Evolutionary conservation across 257 asterid species (phyloP).

Genomic region (Lycium ferocissimum): DNA sequence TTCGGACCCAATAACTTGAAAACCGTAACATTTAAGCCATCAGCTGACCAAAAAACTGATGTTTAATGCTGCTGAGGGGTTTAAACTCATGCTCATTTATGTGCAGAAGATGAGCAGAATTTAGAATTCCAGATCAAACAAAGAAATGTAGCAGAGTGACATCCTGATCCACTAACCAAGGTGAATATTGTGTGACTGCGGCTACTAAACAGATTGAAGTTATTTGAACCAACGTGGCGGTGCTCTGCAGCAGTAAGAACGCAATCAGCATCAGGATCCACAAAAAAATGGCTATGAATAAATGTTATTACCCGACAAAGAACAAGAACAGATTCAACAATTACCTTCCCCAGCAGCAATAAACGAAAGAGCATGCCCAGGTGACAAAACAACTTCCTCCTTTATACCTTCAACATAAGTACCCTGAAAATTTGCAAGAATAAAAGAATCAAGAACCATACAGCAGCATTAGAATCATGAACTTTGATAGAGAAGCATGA

Average conservation of each 20-base stretch:
- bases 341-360: slow-evolving; percentile 99
- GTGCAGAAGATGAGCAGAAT: slow-evolving; percentile 13
- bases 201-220: slow-evolving; percentile 97
- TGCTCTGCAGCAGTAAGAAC: slow-evolving; percentile 77
- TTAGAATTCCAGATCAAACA: slow-evolving; percentile 28
- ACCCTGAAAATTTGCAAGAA: slow-evolving; percentile 61
- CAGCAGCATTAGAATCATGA: slow-evolving; percentile 19
- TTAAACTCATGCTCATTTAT: neutral
- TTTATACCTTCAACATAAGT: slow-evolving; percentile 99
- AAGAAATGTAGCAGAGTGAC: slow-evolving; percentile 4
- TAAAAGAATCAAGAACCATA: slow-evolving; percentile 13
- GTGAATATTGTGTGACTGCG: slow-evolving; percentile 99
- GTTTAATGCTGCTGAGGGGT: neutral
- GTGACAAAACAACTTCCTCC: slow-evolving; percentile 98
- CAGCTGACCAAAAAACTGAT: slow-evolving; percentile 20
- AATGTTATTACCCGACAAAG: neutral
- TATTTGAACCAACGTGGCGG: slow-evolving; percentile 99
- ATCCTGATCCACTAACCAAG: slow-evolving; percentile 63
- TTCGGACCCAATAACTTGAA: neutral
- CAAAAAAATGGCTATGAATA: slow-evolving; percentile 13
- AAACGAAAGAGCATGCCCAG: slow-evolving; percentile 99
- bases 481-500: slow-evolving; percentile 5
- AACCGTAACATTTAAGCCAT: neutral
- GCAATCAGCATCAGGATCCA: slow-evolving; percentile 9
- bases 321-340: slow-evolving; percentile 28